A percentile compares a stretch with the other conserved stretches of the same genome.
These are phyloP conservation scores for Liriodendron chinense DNA, from an alignment of 164 flowering plant species.

Conservation along the genomic window DNA sequence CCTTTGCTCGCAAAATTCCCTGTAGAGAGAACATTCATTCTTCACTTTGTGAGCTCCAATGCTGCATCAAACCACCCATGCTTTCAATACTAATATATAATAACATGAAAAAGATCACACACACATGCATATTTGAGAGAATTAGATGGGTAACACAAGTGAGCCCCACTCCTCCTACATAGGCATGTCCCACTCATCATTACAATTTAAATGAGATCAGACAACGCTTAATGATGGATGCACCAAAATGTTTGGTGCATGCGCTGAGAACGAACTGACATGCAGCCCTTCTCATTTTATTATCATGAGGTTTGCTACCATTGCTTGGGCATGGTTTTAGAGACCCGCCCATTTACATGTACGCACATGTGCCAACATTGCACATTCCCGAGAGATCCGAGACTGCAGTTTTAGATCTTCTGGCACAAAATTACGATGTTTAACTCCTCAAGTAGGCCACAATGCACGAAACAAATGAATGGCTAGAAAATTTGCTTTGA, in stretches of 20 bases:
- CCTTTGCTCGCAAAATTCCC: constrained; percentile 15
- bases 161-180: neutral
- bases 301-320: neutral
- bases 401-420: no score
- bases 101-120: neutral
- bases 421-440: neutral
- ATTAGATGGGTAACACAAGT: no score
- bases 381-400: no score
- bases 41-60: constrained; percentile 25
- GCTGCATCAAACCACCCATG: constrained; percentile 15
- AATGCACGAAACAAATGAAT: neutral
- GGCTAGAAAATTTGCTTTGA: neutral
- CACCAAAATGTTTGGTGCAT: neutral
- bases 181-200: no score
- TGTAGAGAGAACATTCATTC: constrained; percentile 14
- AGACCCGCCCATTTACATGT: neutral
- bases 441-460: neutral
- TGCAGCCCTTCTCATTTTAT: neutral
- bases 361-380: no score
- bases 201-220: no score
- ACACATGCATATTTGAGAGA: no score
- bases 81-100: neutral
- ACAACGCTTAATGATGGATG: neutral
- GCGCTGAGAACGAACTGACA: neutral
- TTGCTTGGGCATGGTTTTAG: neutral